Conservation (phyloP, 2,329 filamentous ascomycete species). For the Fusarium pseudocircinatum region DNA sequence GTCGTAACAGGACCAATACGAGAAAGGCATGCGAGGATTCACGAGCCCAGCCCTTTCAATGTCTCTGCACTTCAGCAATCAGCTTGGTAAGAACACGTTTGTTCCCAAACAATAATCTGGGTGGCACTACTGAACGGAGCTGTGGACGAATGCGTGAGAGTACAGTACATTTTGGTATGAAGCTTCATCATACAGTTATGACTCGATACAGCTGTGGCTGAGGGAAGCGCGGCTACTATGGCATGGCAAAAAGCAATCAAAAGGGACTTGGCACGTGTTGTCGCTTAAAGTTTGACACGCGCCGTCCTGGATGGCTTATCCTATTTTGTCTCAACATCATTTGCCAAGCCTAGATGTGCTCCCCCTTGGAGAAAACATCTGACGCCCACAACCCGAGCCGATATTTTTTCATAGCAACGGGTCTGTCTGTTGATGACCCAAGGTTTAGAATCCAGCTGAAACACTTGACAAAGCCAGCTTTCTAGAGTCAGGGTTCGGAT, state of each 20-base stretch:
- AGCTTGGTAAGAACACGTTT: not conserved
- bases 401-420: slow-evolving; percentile 11
- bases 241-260: slow-evolving; percentile 35
- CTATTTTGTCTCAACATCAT: slow-evolving; percentile 30
- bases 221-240: slow-evolving; percentile 23
- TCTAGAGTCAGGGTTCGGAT: slow-evolving; percentile 1
- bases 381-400: not conserved
- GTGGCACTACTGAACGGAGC: not conserved
- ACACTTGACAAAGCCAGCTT: slow-evolving; percentile 4
- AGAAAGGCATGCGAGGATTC: not conserved
- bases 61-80: not conserved
- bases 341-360: slow-evolving; percentile 15
- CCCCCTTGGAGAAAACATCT: slow-evolving; percentile 14
- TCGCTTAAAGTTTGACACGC: slow-evolving; percentile 42
- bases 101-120: not conserved
- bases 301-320: slow-evolving; percentile 25
- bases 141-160: not conserved
- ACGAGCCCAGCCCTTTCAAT: not conserved
- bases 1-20: not conserved
- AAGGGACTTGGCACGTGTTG: slow-evolving; percentile 41
- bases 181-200: slow-evolving; percentile 22
- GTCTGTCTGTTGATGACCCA: not conserved
- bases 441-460: slow-evolving; percentile 18
- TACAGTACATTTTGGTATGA: not conserved
- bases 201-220: slow-evolving; percentile 37